Conservation (phyloP, 768 basidiomycete genomes). For the Trametes meyenii region DNA sequence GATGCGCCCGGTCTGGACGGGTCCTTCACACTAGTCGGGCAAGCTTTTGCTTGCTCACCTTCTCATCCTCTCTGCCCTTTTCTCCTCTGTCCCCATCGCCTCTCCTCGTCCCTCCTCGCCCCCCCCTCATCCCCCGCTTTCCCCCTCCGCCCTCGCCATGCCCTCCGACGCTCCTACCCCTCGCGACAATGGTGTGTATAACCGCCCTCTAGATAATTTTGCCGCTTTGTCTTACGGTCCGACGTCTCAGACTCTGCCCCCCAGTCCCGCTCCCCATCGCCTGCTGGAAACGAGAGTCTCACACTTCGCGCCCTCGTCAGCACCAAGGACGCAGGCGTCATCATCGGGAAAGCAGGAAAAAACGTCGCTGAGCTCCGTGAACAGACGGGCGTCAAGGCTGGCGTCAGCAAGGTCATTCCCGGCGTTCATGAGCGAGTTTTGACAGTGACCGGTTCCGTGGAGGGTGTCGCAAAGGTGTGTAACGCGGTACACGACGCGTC, state of each 20-base stretch:
- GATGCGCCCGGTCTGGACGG: constrained; percentile 21
- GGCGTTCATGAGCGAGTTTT: constrained; percentile 98
- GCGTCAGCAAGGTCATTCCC: constrained; percentile 97
- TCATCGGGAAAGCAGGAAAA: constrained; percentile 96
- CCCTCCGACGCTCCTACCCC: constrained; percentile 62
- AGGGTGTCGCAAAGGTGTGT: constrained; percentile 87
- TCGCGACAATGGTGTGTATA: constrained; percentile 55
- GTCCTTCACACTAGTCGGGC: constrained; percentile 13
- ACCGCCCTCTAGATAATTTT: constrained; percentile 15
- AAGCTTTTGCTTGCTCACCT: constrained; percentile 26
- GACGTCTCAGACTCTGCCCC: constrained; percentile 53
- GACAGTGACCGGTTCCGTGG: constrained; percentile 89
- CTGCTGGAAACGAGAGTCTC: constrained; percentile 70
- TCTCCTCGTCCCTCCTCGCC: constrained; percentile 34
- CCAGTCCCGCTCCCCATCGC: constrained; percentile 76
- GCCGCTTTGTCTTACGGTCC: constrained; percentile 26
- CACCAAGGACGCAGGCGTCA: constrained; percentile 96
- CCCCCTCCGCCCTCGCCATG: constrained; percentile 50
- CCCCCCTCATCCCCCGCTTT: constrained; percentile 35
- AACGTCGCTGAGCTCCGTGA: constrained; percentile 97
- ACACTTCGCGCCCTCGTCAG: constrained; percentile 94
- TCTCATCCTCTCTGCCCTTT: constrained; percentile 24
- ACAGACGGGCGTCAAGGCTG: constrained; percentile 95
- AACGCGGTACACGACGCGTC: neutral
- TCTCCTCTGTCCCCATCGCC: constrained; percentile 22